These are phyloP conservation scores for Fusarium odoratissimum DNA, from an alignment of 2,329 filamentous ascomycete species.

Conservation along the genomic window DNA sequence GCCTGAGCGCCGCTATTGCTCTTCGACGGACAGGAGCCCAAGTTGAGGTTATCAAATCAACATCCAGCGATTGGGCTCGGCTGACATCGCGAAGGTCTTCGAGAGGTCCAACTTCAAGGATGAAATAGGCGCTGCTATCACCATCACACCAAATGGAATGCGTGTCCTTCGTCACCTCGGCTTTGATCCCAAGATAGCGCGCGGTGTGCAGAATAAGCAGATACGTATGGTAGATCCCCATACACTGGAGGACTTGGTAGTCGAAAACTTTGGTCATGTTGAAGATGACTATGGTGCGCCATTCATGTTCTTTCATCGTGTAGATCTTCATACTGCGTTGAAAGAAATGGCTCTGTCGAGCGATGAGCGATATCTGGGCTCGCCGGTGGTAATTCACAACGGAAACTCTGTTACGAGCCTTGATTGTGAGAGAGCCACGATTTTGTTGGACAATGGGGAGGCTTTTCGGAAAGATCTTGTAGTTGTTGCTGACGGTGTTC, in stretches of 20 bases:
- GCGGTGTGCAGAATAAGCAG: neutral
- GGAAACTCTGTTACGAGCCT: neutral
- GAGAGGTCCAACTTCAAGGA: neutral
- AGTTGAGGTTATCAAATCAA: neutral
- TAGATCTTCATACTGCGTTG: neutral
- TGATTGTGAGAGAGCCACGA: accelerated
- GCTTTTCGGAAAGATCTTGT: neutral
- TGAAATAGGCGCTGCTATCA: conserved; percentile 1
- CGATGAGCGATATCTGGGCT: neutral
- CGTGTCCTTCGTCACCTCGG: neutral
- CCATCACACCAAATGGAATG: neutral
- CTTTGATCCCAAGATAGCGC: neutral
- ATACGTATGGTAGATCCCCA: conserved; percentile 10
- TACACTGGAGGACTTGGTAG: neutral
- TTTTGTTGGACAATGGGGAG: neutral
- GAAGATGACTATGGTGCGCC: neutral
- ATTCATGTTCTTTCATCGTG: neutral
- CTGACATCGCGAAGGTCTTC: neutral
- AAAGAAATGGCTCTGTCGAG: neutral
- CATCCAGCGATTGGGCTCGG: accelerated
- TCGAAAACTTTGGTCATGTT: neutral
- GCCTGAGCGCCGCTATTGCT: neutral
- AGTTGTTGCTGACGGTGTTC: neutral
- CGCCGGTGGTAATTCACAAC: neutral
- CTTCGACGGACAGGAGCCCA: neutral